Evolutionary conservation across 2,329 filamentous ascomycete genomes (phyloP).

Genomic region (Aspergillus melleus): DNA sequence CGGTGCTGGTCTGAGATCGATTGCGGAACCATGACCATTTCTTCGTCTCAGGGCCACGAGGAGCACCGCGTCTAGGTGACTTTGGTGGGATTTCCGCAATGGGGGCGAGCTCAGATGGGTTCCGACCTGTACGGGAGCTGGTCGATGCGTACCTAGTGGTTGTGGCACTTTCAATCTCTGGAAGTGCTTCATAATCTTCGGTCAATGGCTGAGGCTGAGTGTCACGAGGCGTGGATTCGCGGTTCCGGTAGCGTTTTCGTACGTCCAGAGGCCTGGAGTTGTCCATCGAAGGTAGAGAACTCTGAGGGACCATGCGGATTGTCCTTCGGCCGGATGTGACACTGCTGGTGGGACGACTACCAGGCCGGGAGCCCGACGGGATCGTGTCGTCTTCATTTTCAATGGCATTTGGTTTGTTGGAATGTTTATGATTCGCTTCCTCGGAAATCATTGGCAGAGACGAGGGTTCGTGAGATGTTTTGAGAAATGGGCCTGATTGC

Average conservation of each 20-base stretch:
- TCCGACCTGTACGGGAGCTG: conserved; percentile 28
- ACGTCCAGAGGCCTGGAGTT: conserved; percentile 56
- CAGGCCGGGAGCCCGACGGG: conserved; percentile 8
- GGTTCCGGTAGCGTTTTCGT: conserved; percentile 43
- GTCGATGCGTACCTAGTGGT: conserved; percentile 14
- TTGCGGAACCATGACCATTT: conserved; percentile 51
- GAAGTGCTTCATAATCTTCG: conserved; percentile 10
- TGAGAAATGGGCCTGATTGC: conserved; percentile 20
- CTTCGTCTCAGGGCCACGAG: conserved; percentile 32
- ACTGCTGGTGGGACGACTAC: conserved; percentile 9
- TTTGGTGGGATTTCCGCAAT: conserved; percentile 43
- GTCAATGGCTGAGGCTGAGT: conserved; percentile 1
- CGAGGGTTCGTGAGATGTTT: conserved; percentile 14
- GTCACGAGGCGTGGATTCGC: conserved; percentile 1
- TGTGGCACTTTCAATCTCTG: conserved; percentile 16
- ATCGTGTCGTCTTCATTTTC: conserved; percentile 5
- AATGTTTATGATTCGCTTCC: conserved; percentile 35
- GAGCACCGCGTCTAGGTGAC: conserved; percentile 30
- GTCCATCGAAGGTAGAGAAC: conserved; percentile 46
- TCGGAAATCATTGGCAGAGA: conserved; percentile 55
- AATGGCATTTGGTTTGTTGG: conserved; percentile 10
- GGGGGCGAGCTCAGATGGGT: conserved; percentile 39
- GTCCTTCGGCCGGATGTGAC: conserved; percentile 43
- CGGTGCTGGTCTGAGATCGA: conserved; percentile 28
- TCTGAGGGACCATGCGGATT: conserved; percentile 58